These are phyloP conservation scores for Botryotinia globosa DNA, from an alignment of 2,329 filamentous ascomycete species.

Conservation along the genomic window DNA sequence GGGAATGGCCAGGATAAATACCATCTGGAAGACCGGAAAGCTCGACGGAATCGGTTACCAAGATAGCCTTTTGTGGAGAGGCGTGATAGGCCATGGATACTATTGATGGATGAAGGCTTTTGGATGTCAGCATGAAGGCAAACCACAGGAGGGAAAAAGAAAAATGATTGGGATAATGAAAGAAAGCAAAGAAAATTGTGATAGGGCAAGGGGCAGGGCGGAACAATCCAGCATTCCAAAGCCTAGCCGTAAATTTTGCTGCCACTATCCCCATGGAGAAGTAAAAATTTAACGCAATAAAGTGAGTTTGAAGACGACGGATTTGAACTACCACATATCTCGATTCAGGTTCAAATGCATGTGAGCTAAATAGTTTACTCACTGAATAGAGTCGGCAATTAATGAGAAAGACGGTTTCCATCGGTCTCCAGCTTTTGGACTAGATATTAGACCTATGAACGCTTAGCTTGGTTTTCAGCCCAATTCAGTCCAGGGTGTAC, in stretches of 20 bases:
- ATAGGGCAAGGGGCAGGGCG: not conserved
- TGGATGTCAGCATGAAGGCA: not conserved
- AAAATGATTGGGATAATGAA: not conserved
- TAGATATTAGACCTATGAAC: constrained; percentile 37
- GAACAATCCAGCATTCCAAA: not conserved
- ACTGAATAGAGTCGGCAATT: constrained; percentile 53
- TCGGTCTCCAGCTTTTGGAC: constrained; percentile 3
- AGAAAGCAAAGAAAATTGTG: not conserved
- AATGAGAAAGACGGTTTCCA: constrained; percentile 48
- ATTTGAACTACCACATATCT: not conserved
- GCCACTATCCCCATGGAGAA: not conserved
- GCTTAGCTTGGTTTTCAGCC: not conserved
- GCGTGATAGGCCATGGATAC: constrained; percentile 48
- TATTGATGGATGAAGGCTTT: constrained; percentile 47
- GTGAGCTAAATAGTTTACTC: not conserved
- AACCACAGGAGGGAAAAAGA: not conserved
- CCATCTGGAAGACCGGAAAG: constrained; percentile 52
- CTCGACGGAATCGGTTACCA: constrained; percentile 55
- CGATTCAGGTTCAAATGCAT: not conserved
- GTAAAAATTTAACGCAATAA: not conserved
- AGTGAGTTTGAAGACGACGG: no score
- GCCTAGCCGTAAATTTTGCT: not conserved
- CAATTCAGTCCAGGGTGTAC: not conserved
- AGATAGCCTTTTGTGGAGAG: constrained; percentile 47
- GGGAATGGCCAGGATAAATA: constrained; percentile 49